These are phyloP conservation scores for Austroboletus novae-zelandiae DNA, from an alignment of 1,284 basidiomycete genomes.

Conservation along the genomic window DNA sequence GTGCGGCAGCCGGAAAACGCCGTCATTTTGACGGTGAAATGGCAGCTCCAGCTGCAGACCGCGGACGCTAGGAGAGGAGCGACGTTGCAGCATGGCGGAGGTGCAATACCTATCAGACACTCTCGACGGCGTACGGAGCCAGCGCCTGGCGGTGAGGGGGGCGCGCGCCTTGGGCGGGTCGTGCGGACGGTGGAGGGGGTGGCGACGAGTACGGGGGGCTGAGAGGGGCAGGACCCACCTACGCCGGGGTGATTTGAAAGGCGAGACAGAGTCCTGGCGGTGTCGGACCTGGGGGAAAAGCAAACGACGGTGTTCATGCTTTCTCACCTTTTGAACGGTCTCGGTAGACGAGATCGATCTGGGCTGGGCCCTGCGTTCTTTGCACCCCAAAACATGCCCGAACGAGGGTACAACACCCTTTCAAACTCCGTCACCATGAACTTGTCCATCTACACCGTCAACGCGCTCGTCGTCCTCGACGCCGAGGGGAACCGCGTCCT, in stretches of 20 bases:
- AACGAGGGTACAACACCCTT: conserved; percentile 7
- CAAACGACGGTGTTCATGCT: background rate
- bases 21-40: conserved; percentile 24
- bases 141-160: no score
- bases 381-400: conserved; percentile 19
- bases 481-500: conserved; percentile 91
- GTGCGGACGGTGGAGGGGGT: no score
- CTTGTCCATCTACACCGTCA: conserved; percentile 82
- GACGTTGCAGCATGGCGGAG: conserved; percentile 3
- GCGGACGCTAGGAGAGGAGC: conserved; percentile 6
- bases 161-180: no score
- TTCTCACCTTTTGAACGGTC: conserved; percentile 11
- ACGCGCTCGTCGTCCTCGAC: conserved; percentile 91
- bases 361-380: conserved; percentile 4
- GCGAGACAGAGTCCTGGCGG: background rate
- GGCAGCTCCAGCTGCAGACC: conserved; percentile 15
- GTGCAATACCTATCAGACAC: conserved; percentile 28
- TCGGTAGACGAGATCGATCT: conserved; percentile 15
- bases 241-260: background rate
- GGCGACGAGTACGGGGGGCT: no score
- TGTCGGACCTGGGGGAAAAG: background rate
- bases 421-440: conserved; percentile 48
- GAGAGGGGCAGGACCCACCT: no score
- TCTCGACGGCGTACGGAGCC: conserved; percentile 26
- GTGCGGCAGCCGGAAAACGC: conserved; percentile 24